A percentile compares a stretch with the other conserved stretches of the same genome.
These are phyloP conservation scores for Lupinus albus DNA, from an alignment of 306 rosid genomes.

Conservation along the genomic window DNA sequence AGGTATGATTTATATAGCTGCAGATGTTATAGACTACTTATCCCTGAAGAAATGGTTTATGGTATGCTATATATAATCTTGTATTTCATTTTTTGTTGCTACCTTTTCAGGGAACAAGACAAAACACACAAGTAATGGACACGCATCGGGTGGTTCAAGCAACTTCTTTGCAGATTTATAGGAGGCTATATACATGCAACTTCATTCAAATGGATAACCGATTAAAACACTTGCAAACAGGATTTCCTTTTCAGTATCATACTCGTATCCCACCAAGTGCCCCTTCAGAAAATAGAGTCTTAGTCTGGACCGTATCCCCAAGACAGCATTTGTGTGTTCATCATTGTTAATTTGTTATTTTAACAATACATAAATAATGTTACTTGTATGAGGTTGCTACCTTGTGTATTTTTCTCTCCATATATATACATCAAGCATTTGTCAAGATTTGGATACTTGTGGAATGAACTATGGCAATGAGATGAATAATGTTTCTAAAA, in stretches of 20 bases:
- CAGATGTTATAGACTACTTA: not conserved
- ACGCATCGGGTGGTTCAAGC: slow-evolving; percentile 28
- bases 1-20: slow-evolving; percentile 46
- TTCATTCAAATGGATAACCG: slow-evolving; percentile 4
- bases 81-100: slow-evolving; percentile 23
- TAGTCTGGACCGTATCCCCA: not conserved
- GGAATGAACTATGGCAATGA: not conserved
- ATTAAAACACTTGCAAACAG: not conserved
- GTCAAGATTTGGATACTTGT: not conserved
- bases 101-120: slow-evolving; percentile 56
- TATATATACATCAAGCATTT: not conserved
- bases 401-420: not conserved
- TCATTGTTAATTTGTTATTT: not conserved
- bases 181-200: slow-evolving; percentile 25
- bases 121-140: slow-evolving; percentile 48
- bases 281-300: not conserved
- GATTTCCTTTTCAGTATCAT: slow-evolving; percentile 14
- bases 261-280: not conserved
- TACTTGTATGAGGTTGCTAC: slow-evolving; percentile 1
- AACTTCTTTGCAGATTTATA: slow-evolving; percentile 65
- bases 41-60: slow-evolving; percentile 1
- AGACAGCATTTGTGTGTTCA: slow-evolving; percentile 8
- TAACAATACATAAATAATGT: not conserved
- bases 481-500: not conserved
- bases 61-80: slow-evolving; percentile 5